Percentiles rank a stretch among this genome's conserved stretches.
Conservation (phyloP, 2,329 filamentous ascomycete genomes). For the Ophiocordyceps sinensis region DNA sequence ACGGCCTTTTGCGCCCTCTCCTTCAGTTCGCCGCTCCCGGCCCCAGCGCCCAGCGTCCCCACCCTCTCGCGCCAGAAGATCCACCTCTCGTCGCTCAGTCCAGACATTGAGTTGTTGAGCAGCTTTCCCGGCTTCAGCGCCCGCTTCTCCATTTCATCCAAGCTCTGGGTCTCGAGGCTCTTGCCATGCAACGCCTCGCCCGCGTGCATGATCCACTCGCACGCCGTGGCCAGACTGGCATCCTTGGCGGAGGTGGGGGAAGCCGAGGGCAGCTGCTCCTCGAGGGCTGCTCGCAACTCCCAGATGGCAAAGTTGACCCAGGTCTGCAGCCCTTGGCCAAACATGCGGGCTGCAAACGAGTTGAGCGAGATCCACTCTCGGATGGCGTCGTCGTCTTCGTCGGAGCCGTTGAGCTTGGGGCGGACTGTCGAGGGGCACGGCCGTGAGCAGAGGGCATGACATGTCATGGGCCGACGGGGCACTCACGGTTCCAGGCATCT, state of each 20-base stretch:
- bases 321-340: slow-evolving; percentile 7
- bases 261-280: slow-evolving; percentile 8
- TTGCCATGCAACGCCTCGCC: slow-evolving; percentile 11
- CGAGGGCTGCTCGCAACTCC: slow-evolving; percentile 16
- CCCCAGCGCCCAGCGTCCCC: slow-evolving; percentile 6
- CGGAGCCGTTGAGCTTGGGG: slow-evolving; percentile 10
- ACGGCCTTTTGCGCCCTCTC: slow-evolving; percentile 7
- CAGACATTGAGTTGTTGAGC: slow-evolving; percentile 8
- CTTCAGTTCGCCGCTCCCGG: slow-evolving; percentile 8
- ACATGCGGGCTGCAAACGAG: slow-evolving; percentile 17
- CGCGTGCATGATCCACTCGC: slow-evolving; percentile 17
- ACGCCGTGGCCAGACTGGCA: slow-evolving; percentile 8
- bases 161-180: slow-evolving; percentile 2
- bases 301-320: slow-evolving; percentile 16
- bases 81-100: slow-evolving; percentile 14
- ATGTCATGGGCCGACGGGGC: not conserved
- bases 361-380: slow-evolving; percentile 17
- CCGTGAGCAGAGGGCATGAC: not conserved
- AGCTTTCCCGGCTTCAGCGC: slow-evolving; percentile 8
- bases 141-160: slow-evolving; percentile 8
- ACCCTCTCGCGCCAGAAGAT: slow-evolving; percentile 15
- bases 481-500: slow-evolving; percentile 16
- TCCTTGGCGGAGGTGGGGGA: slow-evolving; percentile 6
- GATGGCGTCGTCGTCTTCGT: slow-evolving; percentile 7
- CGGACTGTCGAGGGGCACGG: slow-evolving; percentile 4